These are phyloP conservation scores for Panaeolus cyanescens DNA, from an alignment of 768 basidiomycete genomes.

Conservation along the genomic window DNA sequence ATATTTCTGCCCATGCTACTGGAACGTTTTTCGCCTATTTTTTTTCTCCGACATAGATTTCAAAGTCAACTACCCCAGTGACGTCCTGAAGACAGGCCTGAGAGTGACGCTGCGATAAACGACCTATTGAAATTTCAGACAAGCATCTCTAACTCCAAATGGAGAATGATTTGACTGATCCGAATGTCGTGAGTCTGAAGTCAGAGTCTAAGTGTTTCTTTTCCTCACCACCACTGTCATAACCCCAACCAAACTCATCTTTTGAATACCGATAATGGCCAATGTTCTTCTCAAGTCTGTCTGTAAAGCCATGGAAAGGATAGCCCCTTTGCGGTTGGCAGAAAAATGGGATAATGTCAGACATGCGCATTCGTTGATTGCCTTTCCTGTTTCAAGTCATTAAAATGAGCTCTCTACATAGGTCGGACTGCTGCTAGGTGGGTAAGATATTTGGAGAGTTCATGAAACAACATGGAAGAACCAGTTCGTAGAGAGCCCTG, in stretches of 20 bases:
- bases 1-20: neutral
- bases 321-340: slow-evolving; percentile 85
- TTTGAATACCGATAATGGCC: slow-evolving; percentile 24
- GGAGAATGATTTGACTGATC: slow-evolving; percentile 1
- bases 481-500: slow-evolving; percentile 50
- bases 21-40: slow-evolving; percentile 1
- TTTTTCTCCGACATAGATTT: neutral
- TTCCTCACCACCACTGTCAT: slow-evolving; percentile 2
- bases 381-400: slow-evolving; percentile 6
- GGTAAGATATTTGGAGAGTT: slow-evolving; percentile 14
- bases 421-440: slow-evolving; percentile 79
- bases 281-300: slow-evolving; percentile 50
- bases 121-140: neutral
- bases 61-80: neutral
- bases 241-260: neutral
- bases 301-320: slow-evolving; percentile 73
- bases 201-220: slow-evolving; percentile 3
- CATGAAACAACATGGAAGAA: slow-evolving; percentile 2
- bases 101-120: neutral
- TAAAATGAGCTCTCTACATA: slow-evolving; percentile 27
- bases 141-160: neutral
- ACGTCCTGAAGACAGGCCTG: slow-evolving; percentile 1
- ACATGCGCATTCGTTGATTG: slow-evolving; percentile 13
- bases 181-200: slow-evolving; percentile 1
- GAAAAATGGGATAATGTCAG: slow-evolving; percentile 95